phyloP scores from a whole-genome alignment of 192 early-diverging fungal species.

The Backusella sp. region DNA sequence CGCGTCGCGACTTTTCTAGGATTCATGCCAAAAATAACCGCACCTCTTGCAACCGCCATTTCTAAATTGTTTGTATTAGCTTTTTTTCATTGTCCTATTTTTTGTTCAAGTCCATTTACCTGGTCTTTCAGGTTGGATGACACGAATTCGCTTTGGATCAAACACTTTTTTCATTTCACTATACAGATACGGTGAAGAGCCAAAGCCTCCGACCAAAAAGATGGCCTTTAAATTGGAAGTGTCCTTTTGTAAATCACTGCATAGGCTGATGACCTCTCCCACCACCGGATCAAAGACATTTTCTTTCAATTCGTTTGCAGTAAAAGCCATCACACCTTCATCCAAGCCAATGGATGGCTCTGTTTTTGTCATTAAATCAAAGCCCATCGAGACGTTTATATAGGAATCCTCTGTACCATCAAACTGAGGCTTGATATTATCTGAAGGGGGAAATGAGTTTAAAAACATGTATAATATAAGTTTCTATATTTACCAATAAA shows the following conservation, averaged over 20 bases:
- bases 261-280: slow-evolving; percentile 34
- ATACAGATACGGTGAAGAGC: slow-evolving; percentile 44
- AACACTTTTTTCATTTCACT: slow-evolving; percentile 46
- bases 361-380: slow-evolving; percentile 14
- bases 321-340: slow-evolving; percentile 43
- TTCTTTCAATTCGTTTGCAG: slow-evolving; percentile 38
- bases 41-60: slow-evolving; percentile 46
- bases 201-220: slow-evolving; percentile 54
- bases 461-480: too few species aligned
- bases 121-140: slow-evolving; percentile 22
- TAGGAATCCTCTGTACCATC: slow-evolving; percentile 49
- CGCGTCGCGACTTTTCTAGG: slow-evolving; percentile 26
- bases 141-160: not conserved
- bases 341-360: slow-evolving; percentile 32
- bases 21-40: slow-evolving; percentile 44
- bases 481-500: slow-evolving; percentile 30
- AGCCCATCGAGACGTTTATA: slow-evolving; percentile 38
- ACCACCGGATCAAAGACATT: slow-evolving; percentile 52
- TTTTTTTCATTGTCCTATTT: not conserved
- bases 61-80: slow-evolving; percentile 15
- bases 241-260: slow-evolving; percentile 34
- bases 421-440: slow-evolving; percentile 37
- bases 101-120: not conserved
- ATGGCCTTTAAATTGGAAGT: slow-evolving; percentile 40
- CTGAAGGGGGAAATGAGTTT: not conserved